A percentile compares a stretch with the other conserved stretches of the same genome.
Conservation (phyloP, 2,329 filamentous ascomycete genomes). For the Scortechinia acanthostroma region DNA sequence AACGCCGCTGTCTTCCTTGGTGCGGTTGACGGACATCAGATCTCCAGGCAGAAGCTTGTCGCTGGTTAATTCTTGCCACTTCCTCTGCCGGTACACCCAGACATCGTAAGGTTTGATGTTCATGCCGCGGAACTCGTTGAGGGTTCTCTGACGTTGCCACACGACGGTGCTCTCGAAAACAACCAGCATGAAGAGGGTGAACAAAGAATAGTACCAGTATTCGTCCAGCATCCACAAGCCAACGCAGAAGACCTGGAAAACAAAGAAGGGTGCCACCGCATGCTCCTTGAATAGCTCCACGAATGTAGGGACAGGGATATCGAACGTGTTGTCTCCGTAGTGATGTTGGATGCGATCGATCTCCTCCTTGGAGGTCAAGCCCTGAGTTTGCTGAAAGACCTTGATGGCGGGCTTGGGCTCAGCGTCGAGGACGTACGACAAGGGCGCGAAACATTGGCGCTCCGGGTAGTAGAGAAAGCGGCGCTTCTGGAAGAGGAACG, state of each 20-base stretch:
- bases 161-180: constrained; percentile 97
- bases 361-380: constrained; percentile 68
- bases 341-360: constrained; percentile 77
- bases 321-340: constrained; percentile 93
- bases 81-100: constrained; percentile 79
- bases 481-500: constrained; percentile 96
- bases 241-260: constrained; percentile 98
- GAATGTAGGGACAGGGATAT: constrained; percentile 94
- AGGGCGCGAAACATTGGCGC: constrained; percentile 69
- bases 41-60: constrained; percentile 91
- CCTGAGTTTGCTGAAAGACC: constrained; percentile 45
- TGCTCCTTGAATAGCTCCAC: constrained; percentile 96
- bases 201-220: constrained; percentile 99
- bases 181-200: constrained; percentile 97
- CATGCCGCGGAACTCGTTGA: constrained; percentile 97
- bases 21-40: constrained; percentile 82
- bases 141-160: constrained; percentile 92
- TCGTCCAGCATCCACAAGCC: constrained; percentile 98
- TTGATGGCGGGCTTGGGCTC: constrained; percentile 41
- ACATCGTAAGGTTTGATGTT: constrained; percentile 97
- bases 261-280: constrained; percentile 96
- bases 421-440: constrained; percentile 76
- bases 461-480: constrained; percentile 79
- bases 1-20: constrained; percentile 93
- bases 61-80: constrained; percentile 82